Evolutionary conservation across 2,329 filamentous ascomycete genomes (phyloP), one percentile per base, ranked within the genome.

Genomic region (Magnaporthales sp.): DNA sequence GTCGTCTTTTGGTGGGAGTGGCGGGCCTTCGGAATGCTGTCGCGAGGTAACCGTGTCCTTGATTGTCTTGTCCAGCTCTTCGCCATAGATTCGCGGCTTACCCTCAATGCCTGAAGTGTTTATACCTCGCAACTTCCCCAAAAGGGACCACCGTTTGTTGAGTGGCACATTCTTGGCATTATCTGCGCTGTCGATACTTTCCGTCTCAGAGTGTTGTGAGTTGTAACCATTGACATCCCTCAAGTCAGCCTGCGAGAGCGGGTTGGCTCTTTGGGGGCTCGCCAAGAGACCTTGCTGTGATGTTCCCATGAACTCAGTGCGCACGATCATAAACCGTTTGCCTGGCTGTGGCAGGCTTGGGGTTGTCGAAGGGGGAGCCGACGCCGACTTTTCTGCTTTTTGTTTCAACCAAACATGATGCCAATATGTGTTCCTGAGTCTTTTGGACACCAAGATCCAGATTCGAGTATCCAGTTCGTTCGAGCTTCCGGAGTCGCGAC

Each of bases 341-440:
- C 91, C 90, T 1, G 93, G 92, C 2, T 92, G 92, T 6, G 93
- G 93, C 67, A 89, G 89, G 72, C 90, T 93, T n/a, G 93, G 91
- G 6, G 87, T 88, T 2, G 91, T 92, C 0, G 91, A 93, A 6
- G 92, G 89, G 0, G 83, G 84, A 3, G 86, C 74, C 15, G 79
- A 81, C 51, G 84, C 79, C 22, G 77, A 72, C 27, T 75, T 78
- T 68, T 90, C 88, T 15, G 91, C 89, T 65, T 84, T 81, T 65
- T 91, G 84, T 75, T 89, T 89, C 22, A 92, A 83, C 77, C 88
- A 91, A 19, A 94, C 81, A 73, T 93, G 95, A 74, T 93, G 89
- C 60, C 89, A 86, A 91, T 92, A 97, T 1, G 87, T 84, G 11
- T 84, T 86, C 73, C 88, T 87, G 32, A 97, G 81, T 64, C 91